Conservation (phyloP, 2,329 filamentous ascomycete species). For the Biscogniauxia mediterranea region DNA sequence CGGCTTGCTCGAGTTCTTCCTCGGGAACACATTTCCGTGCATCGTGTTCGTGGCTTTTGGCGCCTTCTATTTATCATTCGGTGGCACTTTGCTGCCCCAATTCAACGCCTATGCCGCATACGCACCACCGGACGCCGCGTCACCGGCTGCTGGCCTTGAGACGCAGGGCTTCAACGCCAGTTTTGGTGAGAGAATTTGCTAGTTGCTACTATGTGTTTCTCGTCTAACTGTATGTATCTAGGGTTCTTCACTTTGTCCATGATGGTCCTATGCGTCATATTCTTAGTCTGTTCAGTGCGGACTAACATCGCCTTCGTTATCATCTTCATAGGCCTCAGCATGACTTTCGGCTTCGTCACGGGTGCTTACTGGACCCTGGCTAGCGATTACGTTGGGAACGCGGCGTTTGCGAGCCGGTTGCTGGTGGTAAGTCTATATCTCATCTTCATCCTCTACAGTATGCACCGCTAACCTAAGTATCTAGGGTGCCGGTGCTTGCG, state of each 20-base stretch:
- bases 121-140: slow-evolving; percentile 33
- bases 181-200: slow-evolving; percentile 42
- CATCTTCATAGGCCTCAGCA: slow-evolving; percentile 64
- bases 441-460: background rate
- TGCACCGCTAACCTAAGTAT: background rate
- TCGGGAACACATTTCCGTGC: slow-evolving; percentile 59
- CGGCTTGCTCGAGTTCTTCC: slow-evolving; percentile 54
- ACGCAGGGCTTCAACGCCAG: slow-evolving; percentile 53
- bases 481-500: slow-evolving; percentile 18
- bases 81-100: slow-evolving; percentile 51
- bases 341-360: slow-evolving; percentile 59
- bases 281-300: slow-evolving; percentile 66
- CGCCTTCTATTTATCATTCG: slow-evolving; percentile 56
- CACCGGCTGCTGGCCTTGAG: slow-evolving; percentile 41
- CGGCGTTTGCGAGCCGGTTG: slow-evolving; percentile 28
- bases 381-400: slow-evolving; percentile 34
- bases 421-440: slow-evolving; percentile 24
- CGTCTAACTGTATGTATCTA: background rate
- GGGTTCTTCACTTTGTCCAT: slow-evolving; percentile 44
- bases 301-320: slow-evolving; percentile 70
- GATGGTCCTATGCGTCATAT: slow-evolving; percentile 65
- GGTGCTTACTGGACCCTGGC: slow-evolving; percentile 60
- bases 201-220: background rate
- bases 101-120: slow-evolving; percentile 50
- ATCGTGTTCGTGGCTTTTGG: slow-evolving; percentile 56